Evolutionary conservation across 192 early-diverging fungal genomes (phyloP).

Genomic region (Coemansia erecta): DNA sequence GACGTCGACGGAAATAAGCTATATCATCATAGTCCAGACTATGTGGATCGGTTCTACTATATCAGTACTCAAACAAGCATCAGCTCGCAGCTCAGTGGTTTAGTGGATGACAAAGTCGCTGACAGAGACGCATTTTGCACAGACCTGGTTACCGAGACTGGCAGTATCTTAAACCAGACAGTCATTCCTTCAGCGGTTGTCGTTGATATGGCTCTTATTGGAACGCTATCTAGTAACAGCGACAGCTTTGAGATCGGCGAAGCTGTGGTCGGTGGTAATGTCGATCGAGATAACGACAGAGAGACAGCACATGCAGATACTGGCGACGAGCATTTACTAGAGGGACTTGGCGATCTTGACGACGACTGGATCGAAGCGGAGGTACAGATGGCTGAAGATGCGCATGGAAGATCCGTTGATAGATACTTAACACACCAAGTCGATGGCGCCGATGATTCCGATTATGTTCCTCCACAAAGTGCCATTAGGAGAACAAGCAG

Average conservation of each 20-base stretch:
- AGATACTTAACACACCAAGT: neutral
- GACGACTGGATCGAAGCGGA: slow-evolving; percentile 1
- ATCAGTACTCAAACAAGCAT: neutral
- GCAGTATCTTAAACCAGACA: no score
- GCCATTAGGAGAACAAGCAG: neutral
- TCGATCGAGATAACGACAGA: neutral
- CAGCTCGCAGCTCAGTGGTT: neutral
- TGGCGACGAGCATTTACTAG: neutral
- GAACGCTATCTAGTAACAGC: neutral
- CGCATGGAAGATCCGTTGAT: neutral
- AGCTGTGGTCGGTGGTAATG: neutral
- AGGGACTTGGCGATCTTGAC: neutral
- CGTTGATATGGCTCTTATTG: neutral
- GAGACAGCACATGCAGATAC: neutral
- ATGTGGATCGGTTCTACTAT: slow-evolving; percentile 14
- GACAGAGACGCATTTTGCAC: neutral
- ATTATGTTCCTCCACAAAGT: neutral
- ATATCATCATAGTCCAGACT: neutral
- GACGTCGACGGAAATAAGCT: slow-evolving; percentile 10
- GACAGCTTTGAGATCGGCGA: neutral
- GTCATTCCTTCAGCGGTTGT: neutral
- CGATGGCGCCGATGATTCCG: slow-evolving; percentile 2
- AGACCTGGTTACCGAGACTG: no score
- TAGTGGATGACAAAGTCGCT: neutral
- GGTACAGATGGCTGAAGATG: neutral